phyloP scores from a whole-genome alignment of 73 alveolate species.

The Stentor coeruleus region DNA sequence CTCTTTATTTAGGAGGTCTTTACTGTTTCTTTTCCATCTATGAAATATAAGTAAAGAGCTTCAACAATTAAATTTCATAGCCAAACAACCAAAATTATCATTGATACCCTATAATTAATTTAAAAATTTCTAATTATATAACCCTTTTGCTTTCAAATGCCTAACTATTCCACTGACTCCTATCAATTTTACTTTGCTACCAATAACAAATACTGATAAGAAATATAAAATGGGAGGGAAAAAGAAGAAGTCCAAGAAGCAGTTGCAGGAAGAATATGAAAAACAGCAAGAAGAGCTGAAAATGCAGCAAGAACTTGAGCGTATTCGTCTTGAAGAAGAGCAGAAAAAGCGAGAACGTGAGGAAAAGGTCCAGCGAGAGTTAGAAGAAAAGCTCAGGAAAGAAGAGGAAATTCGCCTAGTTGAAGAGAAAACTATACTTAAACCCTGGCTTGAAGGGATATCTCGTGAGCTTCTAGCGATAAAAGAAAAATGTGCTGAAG shows the following conservation, averaged over 20 bases:
- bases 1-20: no score
- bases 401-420: constrained; percentile 49
- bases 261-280: constrained; percentile 56
- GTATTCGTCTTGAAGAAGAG: constrained; percentile 47
- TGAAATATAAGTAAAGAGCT: no score
- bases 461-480: constrained; percentile 24
- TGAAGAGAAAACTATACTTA: constrained; percentile 34
- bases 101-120: no score
- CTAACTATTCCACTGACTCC: no score
- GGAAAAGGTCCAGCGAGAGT: constrained; percentile 40
- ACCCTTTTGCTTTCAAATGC: no score
- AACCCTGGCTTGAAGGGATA: constrained; percentile 30
- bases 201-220: no score
- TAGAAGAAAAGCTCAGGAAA: constrained; percentile 44
- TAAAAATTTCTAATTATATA: no score
- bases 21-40: no score
- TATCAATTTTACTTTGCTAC: no score
- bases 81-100: no score
- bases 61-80: no score
- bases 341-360: constrained; percentile 38
- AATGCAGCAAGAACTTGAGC: constrained; percentile 58
- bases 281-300: constrained; percentile 50
- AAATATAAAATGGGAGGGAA: constrained; percentile 21
- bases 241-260: constrained; percentile 63
- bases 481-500: background rate